phyloP scores from a whole-genome alignment of 495 filamentous ascomycete species.

The Ascobolus immersus region DNA sequence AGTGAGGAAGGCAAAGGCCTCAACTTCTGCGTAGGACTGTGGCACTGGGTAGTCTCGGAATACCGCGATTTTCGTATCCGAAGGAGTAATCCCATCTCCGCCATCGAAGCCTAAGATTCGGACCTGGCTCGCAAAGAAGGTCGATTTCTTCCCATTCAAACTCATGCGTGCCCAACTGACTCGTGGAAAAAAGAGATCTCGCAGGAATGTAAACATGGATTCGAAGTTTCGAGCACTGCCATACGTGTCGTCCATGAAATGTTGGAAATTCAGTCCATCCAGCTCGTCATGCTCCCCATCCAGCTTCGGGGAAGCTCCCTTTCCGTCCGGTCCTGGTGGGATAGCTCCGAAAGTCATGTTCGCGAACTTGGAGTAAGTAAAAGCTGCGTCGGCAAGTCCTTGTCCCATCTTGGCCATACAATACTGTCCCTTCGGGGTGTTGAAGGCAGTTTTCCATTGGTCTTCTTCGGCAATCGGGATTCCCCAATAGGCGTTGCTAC shows the following conservation, averaged over 20 bases:
- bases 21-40: not conserved
- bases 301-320: too few relatives aligned
- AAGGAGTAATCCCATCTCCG: not conserved
- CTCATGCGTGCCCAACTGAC: not conserved
- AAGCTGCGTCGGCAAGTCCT: not conserved
- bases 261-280: not conserved
- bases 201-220: not conserved
- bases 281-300: not conserved
- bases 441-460: not conserved
- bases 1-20: not conserved
- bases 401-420: not conserved
- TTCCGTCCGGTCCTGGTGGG: too few relatives aligned
- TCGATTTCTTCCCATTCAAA: not conserved
- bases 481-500: not conserved
- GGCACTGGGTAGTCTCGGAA: not conserved
- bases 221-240: too few relatives aligned
- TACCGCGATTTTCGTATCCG: not conserved
- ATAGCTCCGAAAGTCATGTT: not conserved
- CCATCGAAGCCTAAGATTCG: not conserved
- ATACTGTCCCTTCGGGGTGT: not conserved
- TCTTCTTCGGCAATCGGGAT: not conserved
- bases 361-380: not conserved
- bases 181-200: not conserved
- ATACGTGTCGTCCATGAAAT: conserved; percentile 3
- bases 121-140: not conserved